These are phyloP conservation scores for Aspergillus puulaauensis DNA, from an alignment of 2,329 filamentous ascomycete genomes.

Conservation along the genomic window DNA sequence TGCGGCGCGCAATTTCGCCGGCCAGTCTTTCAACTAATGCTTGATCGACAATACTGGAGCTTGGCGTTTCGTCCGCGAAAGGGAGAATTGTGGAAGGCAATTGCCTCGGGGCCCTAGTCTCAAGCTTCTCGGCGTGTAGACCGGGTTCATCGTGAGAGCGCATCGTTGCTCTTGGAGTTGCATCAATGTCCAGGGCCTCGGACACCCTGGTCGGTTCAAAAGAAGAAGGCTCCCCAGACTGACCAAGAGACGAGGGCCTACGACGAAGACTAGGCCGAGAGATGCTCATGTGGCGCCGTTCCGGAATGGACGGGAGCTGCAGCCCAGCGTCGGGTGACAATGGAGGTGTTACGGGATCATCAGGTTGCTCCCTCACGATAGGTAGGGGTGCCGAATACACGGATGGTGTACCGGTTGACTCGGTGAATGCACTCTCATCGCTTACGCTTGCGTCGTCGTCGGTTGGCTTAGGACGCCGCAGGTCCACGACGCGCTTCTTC, in stretches of 20 bases:
- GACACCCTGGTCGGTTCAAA: constrained; percentile 20
- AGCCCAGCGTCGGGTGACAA: constrained; percentile 43
- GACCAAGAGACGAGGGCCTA: constrained; percentile 19
- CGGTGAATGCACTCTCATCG: constrained; percentile 43
- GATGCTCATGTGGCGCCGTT: constrained; percentile 31
- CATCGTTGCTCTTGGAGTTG: constrained; percentile 34
- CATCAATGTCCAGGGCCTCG: constrained; percentile 29
- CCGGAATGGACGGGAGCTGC: constrained; percentile 34
- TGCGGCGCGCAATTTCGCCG: constrained; percentile 78
- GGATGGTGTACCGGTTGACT: constrained; percentile 45
- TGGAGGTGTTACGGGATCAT: constrained; percentile 55
- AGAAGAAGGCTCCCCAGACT: constrained; percentile 25
- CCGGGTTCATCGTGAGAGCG: constrained; percentile 16
- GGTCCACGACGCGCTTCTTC: constrained; percentile 51
- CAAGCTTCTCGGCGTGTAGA: constrained; percentile 26
- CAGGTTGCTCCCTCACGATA: constrained; percentile 60
- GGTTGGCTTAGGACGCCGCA: constrained; percentile 42
- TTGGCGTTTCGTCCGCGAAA: constrained; percentile 32
- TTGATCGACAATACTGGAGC: constrained; percentile 45
- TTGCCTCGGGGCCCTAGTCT: constrained; percentile 26
- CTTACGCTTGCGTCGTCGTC: constrained; percentile 43
- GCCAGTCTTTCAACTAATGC: constrained; percentile 69
- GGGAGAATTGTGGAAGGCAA: constrained; percentile 36
- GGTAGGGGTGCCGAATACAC: constrained; percentile 54
- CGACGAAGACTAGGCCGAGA: constrained; percentile 26